phyloP scores from a whole-genome alignment of 179 eudicot genomes.

The Spergularia azorica region DNA sequence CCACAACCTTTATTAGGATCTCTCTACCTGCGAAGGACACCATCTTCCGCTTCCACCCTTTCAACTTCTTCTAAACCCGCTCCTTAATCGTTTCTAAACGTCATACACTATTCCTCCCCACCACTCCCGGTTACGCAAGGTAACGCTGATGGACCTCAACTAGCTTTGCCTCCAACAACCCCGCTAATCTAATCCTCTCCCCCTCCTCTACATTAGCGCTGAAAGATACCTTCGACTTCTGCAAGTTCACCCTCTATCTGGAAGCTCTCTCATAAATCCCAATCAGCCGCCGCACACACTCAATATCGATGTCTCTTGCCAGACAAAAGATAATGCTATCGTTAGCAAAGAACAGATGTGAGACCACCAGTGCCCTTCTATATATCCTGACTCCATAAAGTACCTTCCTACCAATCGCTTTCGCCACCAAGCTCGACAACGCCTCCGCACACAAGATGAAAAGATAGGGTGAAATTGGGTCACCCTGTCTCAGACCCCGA shows the following conservation, averaged over 20 bases:
- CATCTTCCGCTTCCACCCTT: not conserved
- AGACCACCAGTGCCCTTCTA: no score
- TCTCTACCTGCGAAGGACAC: not conserved
- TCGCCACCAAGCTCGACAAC: no score
- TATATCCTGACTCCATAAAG: no score
- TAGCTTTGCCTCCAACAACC: not conserved
- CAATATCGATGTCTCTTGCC: not conserved
- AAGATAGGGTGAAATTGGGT: no score
- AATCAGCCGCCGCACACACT: not conserved
- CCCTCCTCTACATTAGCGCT: not conserved
- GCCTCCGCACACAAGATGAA: no score
- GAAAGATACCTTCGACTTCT: not conserved
- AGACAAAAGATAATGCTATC: not conserved
- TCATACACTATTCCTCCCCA: not conserved
- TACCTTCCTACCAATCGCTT: no score
- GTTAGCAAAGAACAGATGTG: not conserved
- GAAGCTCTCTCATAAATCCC: not conserved
- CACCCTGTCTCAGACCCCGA: no score
- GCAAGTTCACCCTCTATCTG: not conserved
- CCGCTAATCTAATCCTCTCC: not conserved
- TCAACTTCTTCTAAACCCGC: not conserved
- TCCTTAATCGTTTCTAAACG: not conserved
- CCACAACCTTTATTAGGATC: not conserved
- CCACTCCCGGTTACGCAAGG: not conserved
- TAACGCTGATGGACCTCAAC: not conserved